A percentile compares a stretch with the other conserved stretches of the same genome.
phyloP scores from a whole-genome alignment of 345 rosid genomes.

The Eucalyptus urophylla region DNA sequence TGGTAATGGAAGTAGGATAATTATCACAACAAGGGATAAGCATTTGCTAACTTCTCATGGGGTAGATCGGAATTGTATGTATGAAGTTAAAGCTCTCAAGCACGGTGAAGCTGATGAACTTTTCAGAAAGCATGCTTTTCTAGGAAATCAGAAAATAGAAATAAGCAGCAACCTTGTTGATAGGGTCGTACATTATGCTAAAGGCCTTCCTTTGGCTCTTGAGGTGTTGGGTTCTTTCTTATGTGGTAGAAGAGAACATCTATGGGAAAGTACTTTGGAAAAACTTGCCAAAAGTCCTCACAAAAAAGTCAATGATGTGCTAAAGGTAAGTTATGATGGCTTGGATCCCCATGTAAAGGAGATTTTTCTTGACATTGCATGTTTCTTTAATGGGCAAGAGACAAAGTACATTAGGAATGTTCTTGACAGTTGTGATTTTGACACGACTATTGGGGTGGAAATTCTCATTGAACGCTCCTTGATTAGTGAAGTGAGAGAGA shows the following conservation, averaged over 20 bases:
- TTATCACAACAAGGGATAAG: background rate
- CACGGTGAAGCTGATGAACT: background rate
- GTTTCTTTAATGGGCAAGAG: background rate
- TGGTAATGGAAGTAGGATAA: constrained; percentile 1
- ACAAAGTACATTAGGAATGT: too few species aligned
- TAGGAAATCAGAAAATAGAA: background rate
- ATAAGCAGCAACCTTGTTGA: background rate
- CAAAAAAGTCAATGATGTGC: too few species aligned
- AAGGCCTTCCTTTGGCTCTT: too few species aligned
- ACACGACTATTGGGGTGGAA: background rate
- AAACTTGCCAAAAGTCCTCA: too few species aligned
- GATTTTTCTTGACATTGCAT: too few species aligned
- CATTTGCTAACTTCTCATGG: background rate
- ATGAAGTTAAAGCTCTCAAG: background rate
- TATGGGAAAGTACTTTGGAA: too few species aligned
- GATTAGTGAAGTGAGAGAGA: background rate
- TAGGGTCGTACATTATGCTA: too few species aligned
- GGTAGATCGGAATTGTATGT: background rate
- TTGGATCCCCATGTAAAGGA: background rate
- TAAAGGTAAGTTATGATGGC: too few species aligned
- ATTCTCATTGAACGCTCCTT: background rate
- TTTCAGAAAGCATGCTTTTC: background rate
- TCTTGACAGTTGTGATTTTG: background rate
- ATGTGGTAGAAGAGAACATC: too few species aligned
- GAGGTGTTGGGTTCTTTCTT: too few species aligned